Percentiles rank a stretch among this genome's conserved stretches.
These are phyloP conservation scores for Daldinia vernicosa DNA, from an alignment of 495 filamentous ascomycete species.

Conservation along the genomic window DNA sequence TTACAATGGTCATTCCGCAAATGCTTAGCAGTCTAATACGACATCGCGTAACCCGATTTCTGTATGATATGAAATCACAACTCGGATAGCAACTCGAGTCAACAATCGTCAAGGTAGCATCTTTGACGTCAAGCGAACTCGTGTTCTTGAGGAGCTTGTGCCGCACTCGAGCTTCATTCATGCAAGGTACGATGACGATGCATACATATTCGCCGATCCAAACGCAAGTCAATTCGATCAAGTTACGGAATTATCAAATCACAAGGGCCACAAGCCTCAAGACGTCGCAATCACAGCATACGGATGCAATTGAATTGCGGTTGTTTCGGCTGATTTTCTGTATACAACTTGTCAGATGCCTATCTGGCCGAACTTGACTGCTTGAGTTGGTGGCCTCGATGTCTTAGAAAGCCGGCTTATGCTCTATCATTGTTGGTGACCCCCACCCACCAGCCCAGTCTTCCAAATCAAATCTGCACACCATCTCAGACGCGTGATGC, in stretches of 20 bases:
- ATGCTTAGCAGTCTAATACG: neutral
- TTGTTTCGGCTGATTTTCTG: slow-evolving; percentile 32
- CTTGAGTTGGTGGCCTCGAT: slow-evolving; percentile 37
- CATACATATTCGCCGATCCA: slow-evolving; percentile 37
- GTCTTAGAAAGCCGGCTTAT: slow-evolving; percentile 44
- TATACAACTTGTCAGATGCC: slow-evolving; percentile 47
- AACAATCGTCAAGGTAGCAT: slow-evolving; percentile 22
- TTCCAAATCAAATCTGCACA: slow-evolving; percentile 41
- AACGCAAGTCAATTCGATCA: slow-evolving; percentile 39
- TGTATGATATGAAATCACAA: neutral
- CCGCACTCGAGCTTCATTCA: slow-evolving; percentile 39
- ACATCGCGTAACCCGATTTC: slow-evolving; percentile 15
- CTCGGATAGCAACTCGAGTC: neutral
- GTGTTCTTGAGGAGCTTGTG: slow-evolving; percentile 28
- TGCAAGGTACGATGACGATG: slow-evolving; percentile 46
- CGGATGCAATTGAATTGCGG: slow-evolving; percentile 25
- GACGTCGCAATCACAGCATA: slow-evolving; percentile 36
- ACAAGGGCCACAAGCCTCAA: slow-evolving; percentile 39
- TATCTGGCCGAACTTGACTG: slow-evolving; percentile 27
- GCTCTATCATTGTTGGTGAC: slow-evolving; percentile 34
- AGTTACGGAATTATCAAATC: slow-evolving; percentile 41
- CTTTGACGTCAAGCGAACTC: slow-evolving; percentile 21
- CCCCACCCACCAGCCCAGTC: slow-evolving; percentile 36
- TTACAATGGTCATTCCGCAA: slow-evolving; percentile 9
- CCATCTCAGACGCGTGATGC: slow-evolving; percentile 44